Evolutionary conservation across 2,329 filamentous ascomycete genomes (phyloP), one percentile per base, ranked within the genome.

Genomic region (Alternaria sp.): DNA sequence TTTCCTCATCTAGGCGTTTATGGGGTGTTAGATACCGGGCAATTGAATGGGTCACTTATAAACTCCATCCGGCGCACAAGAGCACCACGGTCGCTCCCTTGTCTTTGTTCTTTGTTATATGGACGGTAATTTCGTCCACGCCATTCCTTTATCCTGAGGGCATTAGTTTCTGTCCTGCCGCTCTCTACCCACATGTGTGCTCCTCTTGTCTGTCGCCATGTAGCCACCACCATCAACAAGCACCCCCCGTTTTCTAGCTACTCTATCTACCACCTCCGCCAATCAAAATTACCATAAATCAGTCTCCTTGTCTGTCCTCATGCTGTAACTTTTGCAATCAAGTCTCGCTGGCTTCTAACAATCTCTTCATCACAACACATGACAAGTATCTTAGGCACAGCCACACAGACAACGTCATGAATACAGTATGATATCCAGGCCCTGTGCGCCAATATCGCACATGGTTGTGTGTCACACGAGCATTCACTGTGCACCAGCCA

Each of bases 71-170:
- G 58, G 63, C 61, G 63, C 55, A 64, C 57, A 34, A 52, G 62
- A 60, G 59, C 57, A 55, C 59, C 63, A 62, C 52, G 60, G 57
- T 63, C 58, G 52, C 46, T 55, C 60, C 41, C 49, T 68, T 57
- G 25, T 30, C 44, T 28, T 32, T 60, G 51, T 61, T 46, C 48
- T 51, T 60, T 64, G 55, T 63, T 54, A 34, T 63, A 27, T 30
- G 60, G 51, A 65, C 62, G 63, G 63, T 66, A 66, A 66, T 66
- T 61, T 66, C 56, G 63, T 66, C 61, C 58, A 54, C 41, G 58
- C 61, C 63, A 59, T 57, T 66, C 60, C 50, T 65, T 66, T 56
- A 55, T 14, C 52, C 22, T 32, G 22, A 60, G 54, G 58, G 30
- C 54, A 60, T 60, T 60, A 57, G 58, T 60, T 57, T 28, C 58